phyloP scores from a whole-genome alignment of 345 rosid species.

The Salix purpurea region DNA sequence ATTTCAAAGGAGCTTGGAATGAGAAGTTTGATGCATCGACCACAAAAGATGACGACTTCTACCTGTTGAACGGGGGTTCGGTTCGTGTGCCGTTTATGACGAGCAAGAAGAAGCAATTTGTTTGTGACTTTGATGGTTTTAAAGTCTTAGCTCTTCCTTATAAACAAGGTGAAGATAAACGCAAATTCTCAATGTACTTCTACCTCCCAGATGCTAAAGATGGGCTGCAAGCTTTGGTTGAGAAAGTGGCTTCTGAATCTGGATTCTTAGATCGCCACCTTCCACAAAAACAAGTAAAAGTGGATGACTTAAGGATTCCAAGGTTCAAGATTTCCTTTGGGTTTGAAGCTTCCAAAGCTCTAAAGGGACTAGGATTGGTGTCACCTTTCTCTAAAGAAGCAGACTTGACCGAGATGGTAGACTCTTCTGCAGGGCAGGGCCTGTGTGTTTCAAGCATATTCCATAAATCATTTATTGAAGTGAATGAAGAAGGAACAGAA shows the following conservation, averaged over 20 bases:
- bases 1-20: slow-evolving; percentile 79
- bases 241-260: slow-evolving; percentile 38
- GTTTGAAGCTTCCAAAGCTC: slow-evolving; percentile 46
- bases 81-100: slow-evolving; percentile 72
- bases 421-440: slow-evolving; percentile 36
- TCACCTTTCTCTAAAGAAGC: slow-evolving; percentile 51
- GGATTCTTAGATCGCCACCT: slow-evolving; percentile 49
- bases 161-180: slow-evolving; percentile 58
- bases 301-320: slow-evolving; percentile 54
- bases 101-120: slow-evolving; percentile 53
- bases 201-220: slow-evolving; percentile 64
- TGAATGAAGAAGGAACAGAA: slow-evolving; percentile 78
- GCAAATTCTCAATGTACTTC: slow-evolving; percentile 67
- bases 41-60: slow-evolving; percentile 57
- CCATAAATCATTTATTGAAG: slow-evolving; percentile 63
- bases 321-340: slow-evolving; percentile 56
- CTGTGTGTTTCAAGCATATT: slow-evolving; percentile 46
- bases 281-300: slow-evolving; percentile 32
- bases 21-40: slow-evolving; percentile 53
- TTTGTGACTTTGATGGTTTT: slow-evolving; percentile 49
- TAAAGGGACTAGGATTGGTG: slow-evolving; percentile 49
- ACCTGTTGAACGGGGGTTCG: slow-evolving; percentile 48
- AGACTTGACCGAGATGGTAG: slow-evolving; percentile 58
- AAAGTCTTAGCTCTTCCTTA: slow-evolving; percentile 76
- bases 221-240: slow-evolving; percentile 49